Conservation (phyloP, 192 early-diverging fungal genomes). For the Cladochytrium replicatum region DNA sequence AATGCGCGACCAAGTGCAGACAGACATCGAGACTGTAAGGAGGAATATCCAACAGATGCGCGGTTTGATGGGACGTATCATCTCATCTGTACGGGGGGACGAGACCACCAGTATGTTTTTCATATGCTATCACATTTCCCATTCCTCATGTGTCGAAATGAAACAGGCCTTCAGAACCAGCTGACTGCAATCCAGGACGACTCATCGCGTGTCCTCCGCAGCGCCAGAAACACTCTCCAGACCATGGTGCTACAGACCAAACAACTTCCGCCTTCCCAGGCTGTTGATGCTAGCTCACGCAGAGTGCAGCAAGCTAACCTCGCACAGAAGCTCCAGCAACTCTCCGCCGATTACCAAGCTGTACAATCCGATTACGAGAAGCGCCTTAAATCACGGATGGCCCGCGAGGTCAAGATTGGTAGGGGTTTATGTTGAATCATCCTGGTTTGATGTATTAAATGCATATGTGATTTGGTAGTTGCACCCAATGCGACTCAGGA, state of each 20-base stretch:
- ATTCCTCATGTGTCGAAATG: too few relatives aligned
- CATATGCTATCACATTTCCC: too few relatives aligned
- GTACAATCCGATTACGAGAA: conserved; percentile 26
- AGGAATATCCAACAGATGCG: conserved; percentile 9
- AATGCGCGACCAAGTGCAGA: conserved; percentile 11
- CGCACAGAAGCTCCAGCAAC: conserved; percentile 31
- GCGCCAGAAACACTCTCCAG: conserved; percentile 16
- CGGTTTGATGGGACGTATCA: conserved; percentile 14
- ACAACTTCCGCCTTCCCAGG: conserved; percentile 12
- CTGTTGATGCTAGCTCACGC: conserved; percentile 15
- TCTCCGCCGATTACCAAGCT: conserved; percentile 26
- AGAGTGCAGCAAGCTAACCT: conserved; percentile 27
- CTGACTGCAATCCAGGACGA: conserved; percentile 21
- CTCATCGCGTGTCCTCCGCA: conserved; percentile 14
- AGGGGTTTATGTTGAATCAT: too few relatives aligned
- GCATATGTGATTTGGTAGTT: conserved; percentile 10
- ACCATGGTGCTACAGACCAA: conserved; percentile 12
- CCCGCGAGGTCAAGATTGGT: conserved; percentile 40
- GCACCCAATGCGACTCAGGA: conserved; percentile 44
- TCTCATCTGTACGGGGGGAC: conserved; percentile 14
- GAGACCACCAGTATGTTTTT: too few relatives aligned
- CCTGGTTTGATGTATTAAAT: not conserved
- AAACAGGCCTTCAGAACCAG: conserved; percentile 12
- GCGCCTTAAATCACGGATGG: conserved; percentile 34
- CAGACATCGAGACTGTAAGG: conserved; percentile 16